Percentiles rank a stretch among this genome's conserved stretches.
phyloP scores from a whole-genome alignment of 208 protist species.

The Zelonia costaricensis region DNA sequence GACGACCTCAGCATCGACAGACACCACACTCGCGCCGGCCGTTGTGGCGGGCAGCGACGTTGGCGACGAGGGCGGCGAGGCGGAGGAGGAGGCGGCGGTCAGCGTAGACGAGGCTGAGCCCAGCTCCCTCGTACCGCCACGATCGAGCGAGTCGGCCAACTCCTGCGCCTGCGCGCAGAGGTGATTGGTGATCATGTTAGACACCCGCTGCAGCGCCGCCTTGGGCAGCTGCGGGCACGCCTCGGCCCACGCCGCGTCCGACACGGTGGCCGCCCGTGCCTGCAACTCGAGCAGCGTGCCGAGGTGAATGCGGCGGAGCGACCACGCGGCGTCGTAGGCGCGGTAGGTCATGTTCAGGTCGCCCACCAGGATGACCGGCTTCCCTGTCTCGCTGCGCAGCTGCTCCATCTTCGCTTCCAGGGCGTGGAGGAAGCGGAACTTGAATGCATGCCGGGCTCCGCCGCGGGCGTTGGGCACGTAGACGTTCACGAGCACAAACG shows the following conservation, averaged over 20 bases:
- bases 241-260: slow-evolving; percentile 37
- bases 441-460: slow-evolving; percentile 54
- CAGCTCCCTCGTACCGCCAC: neutral
- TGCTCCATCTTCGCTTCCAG: slow-evolving; percentile 42
- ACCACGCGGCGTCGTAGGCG: slow-evolving; percentile 72
- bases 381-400: slow-evolving; percentile 44
- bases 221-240: slow-evolving; percentile 34
- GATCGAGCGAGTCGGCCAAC: neutral
- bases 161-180: slow-evolving; percentile 34
- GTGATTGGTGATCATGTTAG: slow-evolving; percentile 34
- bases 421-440: slow-evolving; percentile 56
- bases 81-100: too few relatives aligned
- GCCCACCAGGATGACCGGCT: slow-evolving; percentile 76
- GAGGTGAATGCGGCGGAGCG: slow-evolving; percentile 65
- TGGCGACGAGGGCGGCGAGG: neutral
- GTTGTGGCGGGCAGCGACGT: slow-evolving; percentile 2
- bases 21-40: slow-evolving; percentile 16
- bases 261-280: slow-evolving; percentile 1
- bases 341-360: slow-evolving; percentile 89
- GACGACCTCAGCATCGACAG: slow-evolving; percentile 23
- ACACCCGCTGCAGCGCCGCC: slow-evolving; percentile 31
- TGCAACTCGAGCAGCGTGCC: slow-evolving; percentile 30
- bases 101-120: too few relatives aligned
- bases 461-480: slow-evolving; percentile 87
- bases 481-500: slow-evolving; percentile 82